Conservation (phyloP, 1,139 yeast genomes). For the Suhomyces choctaworum region DNA sequence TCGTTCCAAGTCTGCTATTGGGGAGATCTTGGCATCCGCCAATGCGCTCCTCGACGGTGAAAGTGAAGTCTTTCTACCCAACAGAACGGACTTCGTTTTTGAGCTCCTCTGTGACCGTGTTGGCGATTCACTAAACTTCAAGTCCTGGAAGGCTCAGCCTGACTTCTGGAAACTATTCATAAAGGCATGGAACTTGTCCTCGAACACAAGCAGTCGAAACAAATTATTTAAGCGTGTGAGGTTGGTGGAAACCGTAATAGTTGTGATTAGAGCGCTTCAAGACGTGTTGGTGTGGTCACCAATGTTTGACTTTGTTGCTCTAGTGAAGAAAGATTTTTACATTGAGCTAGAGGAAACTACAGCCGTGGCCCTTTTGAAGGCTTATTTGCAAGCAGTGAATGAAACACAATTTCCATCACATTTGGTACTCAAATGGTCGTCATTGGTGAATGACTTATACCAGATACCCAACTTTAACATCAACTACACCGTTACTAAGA, state of each 20-base stretch:
- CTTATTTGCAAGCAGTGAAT: conserved; percentile 14
- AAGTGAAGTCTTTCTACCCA: conserved; percentile 55
- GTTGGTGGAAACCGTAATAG: conserved; percentile 26
- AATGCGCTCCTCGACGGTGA: conserved; percentile 38
- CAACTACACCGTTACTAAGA: conserved; percentile 33
- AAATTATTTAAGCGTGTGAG: conserved; percentile 37
- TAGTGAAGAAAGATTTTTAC: conserved; percentile 25
- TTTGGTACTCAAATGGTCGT: conserved; percentile 22
- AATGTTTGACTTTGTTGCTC: conserved; percentile 19
- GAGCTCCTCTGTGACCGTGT: conserved; percentile 70
- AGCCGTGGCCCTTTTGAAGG: conserved; percentile 22
- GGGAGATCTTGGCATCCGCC: conserved; percentile 46
- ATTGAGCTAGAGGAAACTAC: conserved; percentile 37
- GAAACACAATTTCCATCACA: not conserved
- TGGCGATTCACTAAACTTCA: conserved; percentile 43
- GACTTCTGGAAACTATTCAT: conserved; percentile 51
- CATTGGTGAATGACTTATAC: conserved; percentile 24
- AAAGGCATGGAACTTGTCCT: conserved; percentile 38
- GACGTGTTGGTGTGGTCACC: conserved; percentile 12
- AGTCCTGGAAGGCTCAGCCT: conserved; percentile 41
- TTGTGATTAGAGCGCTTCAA: conserved; percentile 19
- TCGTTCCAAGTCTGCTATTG: conserved; percentile 54
- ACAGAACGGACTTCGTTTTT: conserved; percentile 56
- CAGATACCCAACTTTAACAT: conserved; percentile 27
- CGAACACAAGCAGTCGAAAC: conserved; percentile 23